These are phyloP conservation scores for Microdochium trichocladiopsis DNA, from an alignment of 2,329 filamentous ascomycete species.

Conservation along the genomic window DNA sequence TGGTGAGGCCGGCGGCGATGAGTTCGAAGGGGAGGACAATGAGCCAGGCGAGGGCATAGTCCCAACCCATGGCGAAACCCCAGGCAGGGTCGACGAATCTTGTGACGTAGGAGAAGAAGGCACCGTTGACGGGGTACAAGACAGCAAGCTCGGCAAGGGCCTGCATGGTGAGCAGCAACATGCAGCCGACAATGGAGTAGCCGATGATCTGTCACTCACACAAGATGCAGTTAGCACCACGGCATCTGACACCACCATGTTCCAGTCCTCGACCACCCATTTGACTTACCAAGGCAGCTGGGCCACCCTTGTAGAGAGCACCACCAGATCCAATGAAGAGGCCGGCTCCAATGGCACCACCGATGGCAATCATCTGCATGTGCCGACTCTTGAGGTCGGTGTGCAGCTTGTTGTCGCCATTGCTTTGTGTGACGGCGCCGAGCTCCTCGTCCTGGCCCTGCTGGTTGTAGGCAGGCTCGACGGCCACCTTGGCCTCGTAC, in stretches of 20 bases:
- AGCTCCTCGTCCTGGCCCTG: constrained; percentile 25
- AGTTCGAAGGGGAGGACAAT: constrained; percentile 46
- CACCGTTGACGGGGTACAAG: constrained; percentile 52
- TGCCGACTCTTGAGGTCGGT: constrained; percentile 29
- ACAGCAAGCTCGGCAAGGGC: constrained; percentile 55
- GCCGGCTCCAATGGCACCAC: constrained; percentile 45
- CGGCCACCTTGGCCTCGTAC: constrained; percentile 9
- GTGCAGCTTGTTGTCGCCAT: constrained; percentile 15
- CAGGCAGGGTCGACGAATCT: constrained; percentile 55
- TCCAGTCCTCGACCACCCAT: background rate
- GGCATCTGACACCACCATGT: constrained; percentile 6
- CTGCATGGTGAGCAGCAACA: constrained; percentile 52
- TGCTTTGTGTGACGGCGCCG: constrained; percentile 23
- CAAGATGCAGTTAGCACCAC: constrained; percentile 1
- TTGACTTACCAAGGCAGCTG: constrained; percentile 31
- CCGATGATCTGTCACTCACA: constrained; percentile 31
- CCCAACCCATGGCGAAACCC: constrained; percentile 48
- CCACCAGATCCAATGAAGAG: constrained; percentile 63
- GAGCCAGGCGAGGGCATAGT: constrained; percentile 42
- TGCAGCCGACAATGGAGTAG: constrained; percentile 48
- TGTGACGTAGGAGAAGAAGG: constrained; percentile 54
- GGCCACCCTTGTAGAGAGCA: constrained; percentile 55
- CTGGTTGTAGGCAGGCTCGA: constrained; percentile 6
- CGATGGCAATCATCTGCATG: constrained; percentile 40
- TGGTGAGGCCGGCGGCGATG: constrained; percentile 45